Evolutionary conservation across 768 basidiomycete species (phyloP).

Genomic region (Serendipita sp.): DNA sequence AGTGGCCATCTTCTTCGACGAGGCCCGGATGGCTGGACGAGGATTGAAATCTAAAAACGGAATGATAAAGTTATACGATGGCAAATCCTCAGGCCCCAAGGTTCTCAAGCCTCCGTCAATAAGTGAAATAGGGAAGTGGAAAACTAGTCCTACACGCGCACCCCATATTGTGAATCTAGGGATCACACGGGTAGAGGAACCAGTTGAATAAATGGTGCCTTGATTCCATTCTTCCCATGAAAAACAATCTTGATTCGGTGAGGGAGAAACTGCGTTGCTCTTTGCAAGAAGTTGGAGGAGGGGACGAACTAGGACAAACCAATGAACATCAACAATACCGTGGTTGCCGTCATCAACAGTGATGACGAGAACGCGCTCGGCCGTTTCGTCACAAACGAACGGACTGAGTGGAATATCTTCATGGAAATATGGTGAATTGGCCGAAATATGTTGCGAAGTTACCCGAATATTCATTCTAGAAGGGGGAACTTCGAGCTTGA

Average conservation of each 20-base stretch:
- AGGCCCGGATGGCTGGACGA: neutral
- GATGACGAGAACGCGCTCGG: neutral
- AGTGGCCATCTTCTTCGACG: neutral
- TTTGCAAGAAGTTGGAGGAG: neutral
- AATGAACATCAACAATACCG: too few relatives aligned
- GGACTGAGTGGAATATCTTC: neutral
- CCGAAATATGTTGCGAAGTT: neutral
- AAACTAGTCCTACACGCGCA: neutral
- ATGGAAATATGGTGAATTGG: neutral
- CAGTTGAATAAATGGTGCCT: neutral
- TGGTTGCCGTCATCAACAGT: too few relatives aligned
- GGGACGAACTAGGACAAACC: neutral
- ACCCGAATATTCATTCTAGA: neutral
- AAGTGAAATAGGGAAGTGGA: neutral
- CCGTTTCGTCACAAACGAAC: neutral
- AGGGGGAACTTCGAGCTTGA: neutral
- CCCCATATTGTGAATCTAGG: neutral
- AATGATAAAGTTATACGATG: neutral
- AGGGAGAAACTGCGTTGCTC: too few relatives aligned
- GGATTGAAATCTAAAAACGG: neutral
- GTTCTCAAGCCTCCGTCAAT: neutral
- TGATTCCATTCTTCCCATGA: neutral
- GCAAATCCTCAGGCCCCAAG: neutral
- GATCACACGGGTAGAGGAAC: neutral
- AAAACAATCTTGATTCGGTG: neutral